phyloP scores from a whole-genome alignment of 1,139 yeast genomes.

The Lodderomyces jiufengensis region DNA sequence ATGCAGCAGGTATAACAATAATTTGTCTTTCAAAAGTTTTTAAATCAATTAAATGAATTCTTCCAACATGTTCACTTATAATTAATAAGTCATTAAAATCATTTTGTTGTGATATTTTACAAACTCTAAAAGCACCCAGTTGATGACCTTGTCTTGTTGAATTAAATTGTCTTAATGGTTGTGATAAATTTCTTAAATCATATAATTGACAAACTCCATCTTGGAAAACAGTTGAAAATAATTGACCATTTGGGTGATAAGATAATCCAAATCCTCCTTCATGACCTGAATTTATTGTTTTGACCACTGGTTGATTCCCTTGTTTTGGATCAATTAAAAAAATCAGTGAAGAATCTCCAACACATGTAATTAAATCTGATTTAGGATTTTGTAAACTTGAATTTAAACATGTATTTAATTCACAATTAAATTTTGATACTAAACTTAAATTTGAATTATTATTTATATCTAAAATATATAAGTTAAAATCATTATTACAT shows the following conservation, averaged over 20 bases:
- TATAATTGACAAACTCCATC: constrained; percentile 77
- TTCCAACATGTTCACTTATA: constrained; percentile 78
- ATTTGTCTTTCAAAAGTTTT: constrained; percentile 74
- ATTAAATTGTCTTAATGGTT: constrained; percentile 51
- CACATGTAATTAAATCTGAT: constrained; percentile 28
- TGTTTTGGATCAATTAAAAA: constrained; percentile 36
- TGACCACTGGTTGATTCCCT: constrained; percentile 17
- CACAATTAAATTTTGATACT: constrained; percentile 31
- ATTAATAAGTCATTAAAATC: constrained; percentile 67
- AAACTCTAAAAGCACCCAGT: constrained; percentile 59
- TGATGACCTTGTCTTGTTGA: constrained; percentile 62
- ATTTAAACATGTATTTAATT: constrained; percentile 38
- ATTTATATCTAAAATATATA: constrained; percentile 62
- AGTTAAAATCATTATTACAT: constrained; percentile 76
- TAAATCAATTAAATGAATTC: constrained; percentile 80
- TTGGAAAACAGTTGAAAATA: constrained; percentile 80
- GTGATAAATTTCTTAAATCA: constrained; percentile 60
- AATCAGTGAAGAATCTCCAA: constrained; percentile 41
- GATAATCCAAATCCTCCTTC: constrained; percentile 83
- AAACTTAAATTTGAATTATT: constrained; percentile 41
- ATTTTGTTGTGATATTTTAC: constrained; percentile 65
- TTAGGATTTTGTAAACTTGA: constrained; percentile 35
- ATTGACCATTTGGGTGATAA: constrained; percentile 68
- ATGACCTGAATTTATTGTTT: constrained; percentile 50
- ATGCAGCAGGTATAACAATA: constrained; percentile 49